Base-by-base conservation (phyloP, 345 rosid species). In the Melastoma malabathricum region DNA sequence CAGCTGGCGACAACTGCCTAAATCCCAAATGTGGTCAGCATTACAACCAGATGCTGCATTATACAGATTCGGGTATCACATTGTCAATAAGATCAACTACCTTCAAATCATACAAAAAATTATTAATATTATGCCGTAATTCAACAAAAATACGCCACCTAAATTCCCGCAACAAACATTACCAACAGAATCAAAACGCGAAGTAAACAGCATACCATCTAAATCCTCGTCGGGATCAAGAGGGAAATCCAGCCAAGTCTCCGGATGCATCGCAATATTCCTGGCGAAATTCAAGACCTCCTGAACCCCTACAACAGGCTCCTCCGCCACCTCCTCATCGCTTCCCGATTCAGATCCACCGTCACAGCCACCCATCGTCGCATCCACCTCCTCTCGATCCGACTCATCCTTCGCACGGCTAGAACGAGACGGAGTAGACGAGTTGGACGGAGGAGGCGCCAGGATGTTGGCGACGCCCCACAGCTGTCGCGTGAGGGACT, bases 391-490 rank as follows among this genome's bases (percentile, higher is more conserved):
- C 14, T 54, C 72, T 69, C 43, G 59, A 59, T 1, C 55, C 66
- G 57, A 69, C 75, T 19, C 63, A 63, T 18, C 47, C 57, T 47
- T n/a, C n/a, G 25, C 16, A 18, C n/a, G 13, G 15, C 51, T 45
- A 27, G 22, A 51, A 50, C 31, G 60, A 23, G 39, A 43, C 50
- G 61, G 61, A 5, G 64, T 39, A 5, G 57, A 58, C 9, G 68
- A 68, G 53, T 64, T 66, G 16, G 57, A 62, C 3, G 72, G 76
- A 29, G 85, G 84, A 27, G 84, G 94, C 7, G 86, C 93, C 19
- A 90, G 85, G 62, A 90, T 82, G 18, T 89, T 76, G 43, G 98
- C 95, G n/a, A 86, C 95, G 2, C 93, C 98, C 93, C 94, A 84
- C 15, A 90, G 56, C 67, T 84, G 96, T 17, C 81, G 79, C 15